Conservation (phyloP, 306 rosid species). For the Quercus cerris region DNA sequence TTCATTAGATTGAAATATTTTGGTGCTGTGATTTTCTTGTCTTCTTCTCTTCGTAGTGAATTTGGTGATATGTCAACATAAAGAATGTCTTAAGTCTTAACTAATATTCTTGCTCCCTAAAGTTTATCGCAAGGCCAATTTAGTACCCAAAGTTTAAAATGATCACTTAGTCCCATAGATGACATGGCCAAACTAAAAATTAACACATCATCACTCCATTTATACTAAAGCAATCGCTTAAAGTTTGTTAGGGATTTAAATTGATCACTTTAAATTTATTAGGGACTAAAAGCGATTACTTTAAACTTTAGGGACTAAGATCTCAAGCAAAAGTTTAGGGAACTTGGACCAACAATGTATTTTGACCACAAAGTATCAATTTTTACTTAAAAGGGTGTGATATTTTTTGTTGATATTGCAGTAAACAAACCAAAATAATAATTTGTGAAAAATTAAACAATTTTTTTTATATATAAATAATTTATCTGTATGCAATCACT, state of each 20-base stretch:
- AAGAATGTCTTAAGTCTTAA: not conserved
- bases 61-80: not conserved
- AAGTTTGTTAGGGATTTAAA: no score
- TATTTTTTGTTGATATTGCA: not conserved
- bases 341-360: no score
- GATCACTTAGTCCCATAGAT: no score
- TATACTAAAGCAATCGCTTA: no score
- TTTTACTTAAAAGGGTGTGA: not conserved
- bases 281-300: no score
- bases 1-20: not conserved
- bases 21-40: not conserved
- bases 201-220: fast-evolving
- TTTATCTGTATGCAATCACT: not conserved
- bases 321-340: no score
- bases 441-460: not conserved
- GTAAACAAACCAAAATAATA: not conserved
- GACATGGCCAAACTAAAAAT: no score
- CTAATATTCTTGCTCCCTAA: no score
- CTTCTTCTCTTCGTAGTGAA: not conserved
- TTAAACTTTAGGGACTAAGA: no score
- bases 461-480: not conserved
- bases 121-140: no score
- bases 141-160: no score
- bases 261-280: no score
- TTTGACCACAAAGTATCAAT: not conserved